Base-by-base conservation (phyloP, 768 basidiomycete genomes). In the Pleurotus salmoneostramineus region DNA sequence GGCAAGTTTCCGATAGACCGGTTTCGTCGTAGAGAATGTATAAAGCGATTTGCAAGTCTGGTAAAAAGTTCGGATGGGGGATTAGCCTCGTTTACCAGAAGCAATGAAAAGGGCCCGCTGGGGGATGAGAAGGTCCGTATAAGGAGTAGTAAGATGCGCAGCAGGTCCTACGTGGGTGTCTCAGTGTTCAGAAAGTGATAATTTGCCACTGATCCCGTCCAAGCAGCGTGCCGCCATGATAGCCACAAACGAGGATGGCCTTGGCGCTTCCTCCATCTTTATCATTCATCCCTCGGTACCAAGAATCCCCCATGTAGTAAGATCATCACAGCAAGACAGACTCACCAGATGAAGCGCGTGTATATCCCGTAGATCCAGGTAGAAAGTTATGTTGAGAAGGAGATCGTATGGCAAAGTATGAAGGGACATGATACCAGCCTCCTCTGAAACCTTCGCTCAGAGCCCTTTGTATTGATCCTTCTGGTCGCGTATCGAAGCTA, bases 1-100 rank as follows among this genome's bases (percentile, higher is more conserved):
- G 8, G 88, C 86, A 42, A 89, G 78, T 56, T 83, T 78, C 45
- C 85, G 82, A 68, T 85, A 89, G 3, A 89, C 84, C 1, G 87
- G 83, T 17, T 87, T 80, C 1, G 87, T 88, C 7, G 76, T 81
- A 4, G 84, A 78, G 59, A 86, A 86, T 33, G 79, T 76, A 46
- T 82, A 78, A 5, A 89, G 72, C 5, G 82, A 74, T 72, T 79
- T 83, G 68, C 82, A 87, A 1, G 85, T 83, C 88, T 89, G 63
- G 3, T 56, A n/a, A 58, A 43, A 49, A 31, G 8, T 40, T 27
- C 21, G 46, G 33, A 43, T n/a, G n/a, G 15, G 6, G 45, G 36
- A 57, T 51, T 21, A 57, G 43, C 31, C 33, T 27, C 21, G 21
- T 27, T 27, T 1, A 27, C 21, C 21, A 27, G 21, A 34, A 35